Base-by-base conservation (phyloP, 1,284 basidiomycete species). In the Paramarasmius palmivorus region DNA sequence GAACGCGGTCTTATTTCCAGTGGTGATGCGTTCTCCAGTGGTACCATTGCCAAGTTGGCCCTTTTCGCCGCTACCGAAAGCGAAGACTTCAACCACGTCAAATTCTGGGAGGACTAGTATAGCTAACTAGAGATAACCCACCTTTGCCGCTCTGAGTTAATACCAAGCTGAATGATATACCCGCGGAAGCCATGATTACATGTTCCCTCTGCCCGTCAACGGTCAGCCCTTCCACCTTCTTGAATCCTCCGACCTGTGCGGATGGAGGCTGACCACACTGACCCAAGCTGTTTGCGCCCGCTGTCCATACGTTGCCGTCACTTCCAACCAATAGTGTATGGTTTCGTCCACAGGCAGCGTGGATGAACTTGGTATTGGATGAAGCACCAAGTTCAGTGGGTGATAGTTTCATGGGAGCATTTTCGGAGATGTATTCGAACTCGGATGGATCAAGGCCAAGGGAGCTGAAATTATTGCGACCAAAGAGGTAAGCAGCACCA, bases 1-100 rank as follows among this genome's bases (percentile, higher is more conserved):
- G 63, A 83, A 96, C 9, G 82, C 86, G 0, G 86, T 82, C 67
- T 93, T 93, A 60, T 92, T 92, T 35, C 86, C 91, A 2, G 88
- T 88, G 6, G 87, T 84, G 56, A 96, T 90, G 38, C 93, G 83
- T 70, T 95, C 93, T 17, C 94, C 93, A 0, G 93, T 94, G 53
- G 84, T 83, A 14, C 95, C 95, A 63, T 94, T 95, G 1, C 94
- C 95, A 0, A 98, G 77, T 61, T 97, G 93, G 1, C 95, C 95
- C 60, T 92, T 87, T 70, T 97, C 93, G n/a, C 86, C 90, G 52
- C 90, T 94, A 34, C 95, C 95, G 59, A 93, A 87, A 0, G 93
- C 82, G 65, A 90, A 98, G 2, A 97, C 92, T 86, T 19, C 49
- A 22, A 52, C 23, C 46, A 55, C 34, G 34, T 14, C 36, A 47